A percentile compares a stretch with the other conserved stretches of the same genome.
phyloP scores from a whole-genome alignment of 306 rosid species.

The Ziziphus jujuba region DNA sequence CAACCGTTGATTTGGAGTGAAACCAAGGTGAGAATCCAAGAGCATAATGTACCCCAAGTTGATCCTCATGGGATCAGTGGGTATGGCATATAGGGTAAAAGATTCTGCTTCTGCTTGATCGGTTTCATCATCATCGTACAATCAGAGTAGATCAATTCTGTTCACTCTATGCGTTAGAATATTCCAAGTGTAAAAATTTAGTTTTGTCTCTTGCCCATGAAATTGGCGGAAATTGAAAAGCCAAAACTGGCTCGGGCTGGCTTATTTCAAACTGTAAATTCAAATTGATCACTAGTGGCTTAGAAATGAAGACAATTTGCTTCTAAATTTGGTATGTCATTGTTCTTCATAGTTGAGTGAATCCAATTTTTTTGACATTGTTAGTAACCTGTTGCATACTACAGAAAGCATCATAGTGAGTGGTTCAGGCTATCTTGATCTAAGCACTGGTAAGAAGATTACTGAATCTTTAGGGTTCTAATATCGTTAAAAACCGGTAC shows the following conservation, averaged over 20 bases:
- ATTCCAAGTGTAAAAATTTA: conserved; percentile 24
- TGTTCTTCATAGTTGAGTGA: not conserved
- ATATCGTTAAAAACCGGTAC: too few relatives aligned
- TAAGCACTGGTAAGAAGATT: too few relatives aligned
- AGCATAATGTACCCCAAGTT: conserved; percentile 57
- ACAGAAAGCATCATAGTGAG: too few relatives aligned
- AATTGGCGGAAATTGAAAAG: conserved; percentile 38
- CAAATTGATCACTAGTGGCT: conserved; percentile 24
- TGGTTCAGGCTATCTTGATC: too few relatives aligned
- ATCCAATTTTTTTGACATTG: not conserved
- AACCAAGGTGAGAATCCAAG: conserved; percentile 72
- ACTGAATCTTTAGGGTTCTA: too few relatives aligned
- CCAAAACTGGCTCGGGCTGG: conserved; percentile 21
- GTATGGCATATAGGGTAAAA: conserved; percentile 62
- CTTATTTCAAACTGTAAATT: conserved; percentile 56
- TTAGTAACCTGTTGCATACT: too few relatives aligned
- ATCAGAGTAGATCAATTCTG: conserved; percentile 21
- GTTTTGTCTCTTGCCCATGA: conserved; percentile 28
- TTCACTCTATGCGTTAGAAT: conserved; percentile 31
- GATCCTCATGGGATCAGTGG: conserved; percentile 57
- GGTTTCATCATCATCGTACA: conserved; percentile 25
- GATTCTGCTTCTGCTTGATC: conserved; percentile 15
- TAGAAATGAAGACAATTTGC: conserved; percentile 30
- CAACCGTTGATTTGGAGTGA: conserved; percentile 74
- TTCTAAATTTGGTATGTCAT: conserved; percentile 17